Evolutionary conservation across 805 yeast species (phyloP).

Genomic region (Yarrowia osloensis): DNA sequence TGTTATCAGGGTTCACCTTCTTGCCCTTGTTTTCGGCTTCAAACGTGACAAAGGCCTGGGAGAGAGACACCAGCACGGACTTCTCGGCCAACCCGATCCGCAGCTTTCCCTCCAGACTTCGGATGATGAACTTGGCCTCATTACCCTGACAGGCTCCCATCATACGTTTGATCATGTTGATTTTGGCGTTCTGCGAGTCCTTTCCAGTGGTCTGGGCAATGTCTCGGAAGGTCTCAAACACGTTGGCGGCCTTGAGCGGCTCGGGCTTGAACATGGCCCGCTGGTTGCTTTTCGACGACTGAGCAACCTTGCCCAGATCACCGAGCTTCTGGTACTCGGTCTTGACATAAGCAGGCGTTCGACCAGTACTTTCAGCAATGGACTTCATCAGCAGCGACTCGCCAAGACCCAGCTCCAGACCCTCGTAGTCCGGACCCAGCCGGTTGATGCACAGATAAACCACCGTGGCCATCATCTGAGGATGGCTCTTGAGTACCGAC

Average conservation of each 20-base stretch:
- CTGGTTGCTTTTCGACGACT: slow-evolving; percentile 77
- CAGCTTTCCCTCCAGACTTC: slow-evolving; percentile 89
- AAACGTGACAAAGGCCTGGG: slow-evolving; percentile 73
- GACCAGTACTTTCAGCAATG: slow-evolving; percentile 85
- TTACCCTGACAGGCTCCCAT: slow-evolving; percentile 79
- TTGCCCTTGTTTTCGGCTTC: slow-evolving; percentile 49
- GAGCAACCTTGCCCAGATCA: slow-evolving; percentile 88
- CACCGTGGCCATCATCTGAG: slow-evolving; percentile 60
- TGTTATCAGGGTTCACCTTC: slow-evolving; percentile 47
- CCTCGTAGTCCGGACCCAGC: slow-evolving; percentile 95
- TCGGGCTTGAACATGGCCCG: slow-evolving; percentile 92
- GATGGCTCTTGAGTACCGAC: slow-evolving; percentile 58
- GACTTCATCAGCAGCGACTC: slow-evolving; percentile 88
- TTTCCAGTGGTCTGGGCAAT: slow-evolving; percentile 80
- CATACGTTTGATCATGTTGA: slow-evolving; percentile 76
- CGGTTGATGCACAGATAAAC: slow-evolving; percentile 86
- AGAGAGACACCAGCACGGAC: slow-evolving; percentile 78
- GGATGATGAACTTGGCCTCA: slow-evolving; percentile 87
- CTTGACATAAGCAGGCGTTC: slow-evolving; percentile 68
- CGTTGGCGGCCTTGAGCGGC: slow-evolving; percentile 70
- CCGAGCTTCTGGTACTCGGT: slow-evolving; percentile 77
- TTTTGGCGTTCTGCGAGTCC: slow-evolving; percentile 77
- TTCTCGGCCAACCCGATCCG: slow-evolving; percentile 94
- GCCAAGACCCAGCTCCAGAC: slow-evolving; percentile 89
- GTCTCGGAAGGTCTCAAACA: slow-evolving; percentile 69